These are phyloP conservation scores for Leccinum boreale DNA, from an alignment of 768 basidiomycete genomes.

Conservation along the genomic window DNA sequence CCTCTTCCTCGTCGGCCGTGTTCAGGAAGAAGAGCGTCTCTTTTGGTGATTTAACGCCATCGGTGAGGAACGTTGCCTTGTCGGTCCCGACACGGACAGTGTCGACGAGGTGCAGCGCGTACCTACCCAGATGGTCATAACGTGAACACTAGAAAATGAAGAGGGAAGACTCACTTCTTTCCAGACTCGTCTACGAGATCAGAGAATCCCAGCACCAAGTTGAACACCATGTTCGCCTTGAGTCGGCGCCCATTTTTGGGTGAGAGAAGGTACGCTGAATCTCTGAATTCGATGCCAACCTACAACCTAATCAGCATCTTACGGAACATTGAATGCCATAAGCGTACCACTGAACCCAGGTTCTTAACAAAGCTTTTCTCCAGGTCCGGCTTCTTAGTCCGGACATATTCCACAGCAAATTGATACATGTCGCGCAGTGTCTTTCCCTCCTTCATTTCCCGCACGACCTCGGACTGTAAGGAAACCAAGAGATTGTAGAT, in stretches of 20 bases:
- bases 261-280: slow-evolving; percentile 78
- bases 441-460: slow-evolving; percentile 76
- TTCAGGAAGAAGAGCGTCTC: slow-evolving; percentile 87
- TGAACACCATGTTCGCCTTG: slow-evolving; percentile 81
- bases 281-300: slow-evolving; percentile 96
- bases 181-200: slow-evolving; percentile 75
- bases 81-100: slow-evolving; percentile 76
- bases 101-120: slow-evolving; percentile 84
- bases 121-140: slow-evolving; percentile 43
- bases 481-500: slow-evolving; percentile 78
- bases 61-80: slow-evolving; percentile 68
- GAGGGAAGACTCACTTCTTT: slow-evolving; percentile 56
- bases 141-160: background rate
- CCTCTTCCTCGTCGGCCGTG: slow-evolving; percentile 52
- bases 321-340: background rate
- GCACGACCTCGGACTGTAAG: slow-evolving; percentile 72
- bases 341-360: slow-evolving; percentile 81
- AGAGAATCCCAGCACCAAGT: slow-evolving; percentile 80
- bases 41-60: slow-evolving; percentile 79
- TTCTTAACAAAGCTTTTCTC: slow-evolving; percentile 86
- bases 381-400: slow-evolving; percentile 75
- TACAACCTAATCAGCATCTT: slow-evolving; percentile 30
- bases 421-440: slow-evolving; percentile 79
- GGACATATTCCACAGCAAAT: slow-evolving; percentile 64
- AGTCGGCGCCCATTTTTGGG: slow-evolving; percentile 72